Conservation (phyloP, 2,329 filamentous ascomycete genomes). For the Emergomyces orientalis region DNA sequence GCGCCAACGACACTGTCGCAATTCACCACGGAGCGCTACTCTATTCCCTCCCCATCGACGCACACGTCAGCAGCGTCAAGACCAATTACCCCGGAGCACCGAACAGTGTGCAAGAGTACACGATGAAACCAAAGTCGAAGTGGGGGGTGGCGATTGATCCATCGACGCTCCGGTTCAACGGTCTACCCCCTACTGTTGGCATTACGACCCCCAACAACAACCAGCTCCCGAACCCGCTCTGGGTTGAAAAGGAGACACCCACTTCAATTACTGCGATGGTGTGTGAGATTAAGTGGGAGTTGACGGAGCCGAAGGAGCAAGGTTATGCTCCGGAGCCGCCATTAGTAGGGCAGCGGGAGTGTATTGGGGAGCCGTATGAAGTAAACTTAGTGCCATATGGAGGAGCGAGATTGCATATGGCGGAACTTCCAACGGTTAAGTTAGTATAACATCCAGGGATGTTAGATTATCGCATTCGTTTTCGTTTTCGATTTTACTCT, state of each 20-base stretch:
- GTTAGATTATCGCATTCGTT: neutral
- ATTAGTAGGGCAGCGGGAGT: constrained; percentile 25
- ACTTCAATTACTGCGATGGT: constrained; percentile 19
- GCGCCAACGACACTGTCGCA: constrained; percentile 37
- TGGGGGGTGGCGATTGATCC: constrained; percentile 28
- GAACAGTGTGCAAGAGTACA: constrained; percentile 27
- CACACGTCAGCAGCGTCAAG: constrained; percentile 20
- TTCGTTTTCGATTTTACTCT: neutral
- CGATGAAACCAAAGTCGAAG: constrained; percentile 25
- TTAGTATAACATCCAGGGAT: neutral
- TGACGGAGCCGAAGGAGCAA: constrained; percentile 14
- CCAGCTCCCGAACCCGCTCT: constrained; percentile 16
- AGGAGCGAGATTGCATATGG: constrained; percentile 40
- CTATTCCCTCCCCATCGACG: constrained; percentile 35
- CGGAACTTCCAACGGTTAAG: constrained; percentile 32
- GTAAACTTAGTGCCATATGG: constrained; percentile 40
- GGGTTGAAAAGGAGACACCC: constrained; percentile 15
- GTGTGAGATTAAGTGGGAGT: constrained; percentile 33
- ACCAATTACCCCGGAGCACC: constrained; percentile 23
- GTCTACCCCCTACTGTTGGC: constrained; percentile 9
- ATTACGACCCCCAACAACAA: neutral
- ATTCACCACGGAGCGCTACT: constrained; percentile 39
- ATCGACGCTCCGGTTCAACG: constrained; percentile 27
- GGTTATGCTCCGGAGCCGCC: constrained; percentile 31
- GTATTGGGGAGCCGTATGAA: constrained; percentile 28